phyloP scores from a whole-genome alignment of 192 early-diverging fungal species.

The Thamnidium elegans region DNA sequence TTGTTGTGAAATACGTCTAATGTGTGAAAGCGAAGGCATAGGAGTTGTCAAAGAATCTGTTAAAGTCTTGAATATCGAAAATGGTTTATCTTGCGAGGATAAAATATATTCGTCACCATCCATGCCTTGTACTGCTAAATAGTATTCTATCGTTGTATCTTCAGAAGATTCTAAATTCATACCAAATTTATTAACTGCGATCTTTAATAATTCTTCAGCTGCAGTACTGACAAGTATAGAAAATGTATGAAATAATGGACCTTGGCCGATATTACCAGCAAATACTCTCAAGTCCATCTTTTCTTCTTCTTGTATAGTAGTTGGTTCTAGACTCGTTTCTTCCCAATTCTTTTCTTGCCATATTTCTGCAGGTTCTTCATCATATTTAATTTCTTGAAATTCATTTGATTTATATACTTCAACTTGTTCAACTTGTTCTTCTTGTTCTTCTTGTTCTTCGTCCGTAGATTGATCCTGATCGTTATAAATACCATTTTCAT shows the following conservation, averaged over 20 bases:
- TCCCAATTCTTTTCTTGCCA: conserved; percentile 9
- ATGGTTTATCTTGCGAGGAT: conserved; percentile 45
- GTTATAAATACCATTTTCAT: conserved; percentile 28
- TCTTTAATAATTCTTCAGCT: conserved; percentile 43
- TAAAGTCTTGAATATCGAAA: conserved; percentile 47
- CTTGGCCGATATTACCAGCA: conserved; percentile 51
- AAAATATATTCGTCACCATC: conserved; percentile 49
- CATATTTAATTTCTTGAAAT: conserved; percentile 3
- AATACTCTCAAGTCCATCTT: conserved; percentile 41
- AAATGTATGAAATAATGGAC: conserved; percentile 45
- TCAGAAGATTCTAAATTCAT: conserved; percentile 30
- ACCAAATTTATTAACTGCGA: conserved; percentile 47
- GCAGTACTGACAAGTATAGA: conserved; percentile 37
- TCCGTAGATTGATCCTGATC: conserved; percentile 27
- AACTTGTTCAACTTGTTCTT: conserved; percentile 29
- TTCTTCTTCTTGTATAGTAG: conserved; percentile 8
- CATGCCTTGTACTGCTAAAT: conserved; percentile 42
- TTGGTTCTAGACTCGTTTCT: background rate
- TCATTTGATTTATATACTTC: background rate
- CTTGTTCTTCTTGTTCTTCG: conserved; percentile 41
- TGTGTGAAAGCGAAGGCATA: conserved; percentile 41
- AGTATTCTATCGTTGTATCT: conserved; percentile 40
- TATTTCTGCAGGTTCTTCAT: conserved; percentile 3
- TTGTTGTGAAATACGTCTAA: conserved; percentile 21
- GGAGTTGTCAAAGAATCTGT: conserved; percentile 43